A percentile compares a stretch with the other conserved stretches of the same genome.
Conservation (phyloP, 176 grass and related monocot genomes). For the Dendrocalamus sinicus region DNA sequence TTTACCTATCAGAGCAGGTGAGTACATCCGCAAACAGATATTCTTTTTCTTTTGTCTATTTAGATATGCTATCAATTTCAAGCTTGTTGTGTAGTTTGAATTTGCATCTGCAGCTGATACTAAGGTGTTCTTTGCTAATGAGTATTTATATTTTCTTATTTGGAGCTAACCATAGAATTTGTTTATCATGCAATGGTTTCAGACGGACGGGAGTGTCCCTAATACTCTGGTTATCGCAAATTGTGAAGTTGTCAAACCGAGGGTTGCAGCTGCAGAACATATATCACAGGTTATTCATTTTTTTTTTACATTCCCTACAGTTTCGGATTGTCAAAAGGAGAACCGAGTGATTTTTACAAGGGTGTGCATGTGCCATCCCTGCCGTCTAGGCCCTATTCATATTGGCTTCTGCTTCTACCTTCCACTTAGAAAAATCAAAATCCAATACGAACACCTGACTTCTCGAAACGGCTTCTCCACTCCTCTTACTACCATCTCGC, state of each 20-base stretch:
- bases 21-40: slow-evolving; percentile 13
- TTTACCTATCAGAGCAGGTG: slow-evolving; percentile 91
- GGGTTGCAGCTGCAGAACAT: slow-evolving; percentile 82
- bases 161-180: slow-evolving; percentile 31
- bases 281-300: slow-evolving; percentile 73
- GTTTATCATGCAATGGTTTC: slow-evolving; percentile 39
- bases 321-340: slow-evolving; percentile 28
- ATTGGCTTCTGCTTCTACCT: too few relatives aligned
- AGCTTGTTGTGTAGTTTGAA: slow-evolving; percentile 10
- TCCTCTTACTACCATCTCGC: too few relatives aligned
- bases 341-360: background rate
- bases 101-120: slow-evolving; percentile 7
- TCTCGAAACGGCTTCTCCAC: too few relatives aligned
- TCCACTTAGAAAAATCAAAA: too few relatives aligned
- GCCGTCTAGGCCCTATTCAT: background rate
- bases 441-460: too few relatives aligned
- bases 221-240: slow-evolving; percentile 87
- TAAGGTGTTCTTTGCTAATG: slow-evolving; percentile 22
- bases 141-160: background rate
- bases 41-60: background rate
- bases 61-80: background rate
- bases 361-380: background rate
- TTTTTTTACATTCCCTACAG: slow-evolving; percentile 18
- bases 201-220: slow-evolving; percentile 85
- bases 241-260: slow-evolving; percentile 87